phyloP scores from a whole-genome alignment of 306 rosid species.

The Trifolium pratense region DNA sequence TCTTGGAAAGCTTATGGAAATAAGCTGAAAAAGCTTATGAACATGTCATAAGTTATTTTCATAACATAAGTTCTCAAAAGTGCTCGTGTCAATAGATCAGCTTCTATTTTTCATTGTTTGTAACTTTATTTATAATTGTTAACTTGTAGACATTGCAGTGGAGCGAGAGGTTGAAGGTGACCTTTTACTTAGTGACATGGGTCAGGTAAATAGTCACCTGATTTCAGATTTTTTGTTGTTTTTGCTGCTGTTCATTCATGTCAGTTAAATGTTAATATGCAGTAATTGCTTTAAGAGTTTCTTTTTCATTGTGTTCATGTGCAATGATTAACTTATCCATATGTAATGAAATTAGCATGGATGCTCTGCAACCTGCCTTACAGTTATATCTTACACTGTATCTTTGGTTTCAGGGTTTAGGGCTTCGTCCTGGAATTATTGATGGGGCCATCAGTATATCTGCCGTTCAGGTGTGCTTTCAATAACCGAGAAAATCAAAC shows the following conservation, averaged over 20 bases:
- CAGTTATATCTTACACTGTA: background rate
- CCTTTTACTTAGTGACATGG: slow-evolving; percentile 92
- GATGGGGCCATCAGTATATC: slow-evolving; percentile 97
- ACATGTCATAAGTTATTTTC: too few relatives aligned
- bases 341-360: background rate
- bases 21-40: too few relatives aligned
- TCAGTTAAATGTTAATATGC: background rate
- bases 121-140: background rate
- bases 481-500: slow-evolving; percentile 12
- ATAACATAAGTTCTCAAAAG: too few relatives aligned
- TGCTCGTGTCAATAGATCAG: too few relatives aligned
- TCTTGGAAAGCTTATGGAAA: too few relatives aligned
- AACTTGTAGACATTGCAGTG: slow-evolving; percentile 65
- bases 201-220: slow-evolving; percentile 66
- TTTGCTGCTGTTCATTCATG: background rate
- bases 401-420: slow-evolving; percentile 76
- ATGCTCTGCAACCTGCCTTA: background rate
- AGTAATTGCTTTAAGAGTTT: background rate
- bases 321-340: background rate
- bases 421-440: slow-evolving; percentile 86
- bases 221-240: background rate
- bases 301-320: background rate
- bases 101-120: background rate
- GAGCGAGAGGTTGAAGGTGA: slow-evolving; percentile 95
- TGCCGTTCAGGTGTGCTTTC: slow-evolving; percentile 79